These are phyloP conservation scores for Gaertneriomyces semiglobifer DNA, from an alignment of 192 early-diverging fungal genomes.

Conservation along the genomic window DNA sequence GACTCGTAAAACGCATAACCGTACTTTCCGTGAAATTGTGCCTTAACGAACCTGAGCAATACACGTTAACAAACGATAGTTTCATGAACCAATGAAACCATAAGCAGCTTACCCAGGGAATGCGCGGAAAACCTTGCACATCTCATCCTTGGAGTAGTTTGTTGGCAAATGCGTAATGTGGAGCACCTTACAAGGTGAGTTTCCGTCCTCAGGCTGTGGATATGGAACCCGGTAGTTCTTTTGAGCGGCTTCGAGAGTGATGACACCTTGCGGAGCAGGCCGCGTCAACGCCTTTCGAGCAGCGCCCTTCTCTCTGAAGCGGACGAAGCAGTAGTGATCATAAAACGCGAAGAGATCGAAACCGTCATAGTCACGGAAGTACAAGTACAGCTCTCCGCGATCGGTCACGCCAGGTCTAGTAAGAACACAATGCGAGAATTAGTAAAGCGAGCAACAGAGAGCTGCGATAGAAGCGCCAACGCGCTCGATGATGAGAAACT, in stretches of 20 bases:
- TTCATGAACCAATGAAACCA: neutral
- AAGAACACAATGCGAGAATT: neutral
- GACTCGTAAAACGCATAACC: conserved; percentile 33
- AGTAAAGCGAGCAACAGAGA: neutral
- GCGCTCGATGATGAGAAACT: neutral
- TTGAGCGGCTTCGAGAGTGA: conserved; percentile 31
- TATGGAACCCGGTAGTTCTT: conserved; percentile 32
- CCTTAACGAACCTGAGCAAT: conserved; percentile 22
- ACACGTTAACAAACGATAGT: neutral
- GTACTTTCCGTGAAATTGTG: conserved; percentile 36
- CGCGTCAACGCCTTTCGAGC: conserved; percentile 15
- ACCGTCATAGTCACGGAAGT: conserved; percentile 31
- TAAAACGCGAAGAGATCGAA: conserved; percentile 40
- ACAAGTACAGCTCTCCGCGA: conserved; percentile 30
- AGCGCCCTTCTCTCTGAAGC: conserved; percentile 15
- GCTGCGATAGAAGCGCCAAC: neutral
- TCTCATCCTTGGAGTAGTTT: conserved; percentile 35
- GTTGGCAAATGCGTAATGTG: conserved; percentile 38
- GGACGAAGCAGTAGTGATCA: conserved; percentile 38
- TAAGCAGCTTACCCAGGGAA: conserved; percentile 25
- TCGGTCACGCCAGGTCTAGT: conserved; percentile 29
- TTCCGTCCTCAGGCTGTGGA: conserved; percentile 35
- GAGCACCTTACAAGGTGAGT: conserved; percentile 17
- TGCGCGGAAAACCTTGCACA: conserved; percentile 30
- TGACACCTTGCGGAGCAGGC: conserved; percentile 23